A percentile compares a stretch with the other conserved stretches of the same genome.
phyloP scores from a whole-genome alignment of 768 basidiomycete species.

The Rhodotorula babjevae region DNA sequence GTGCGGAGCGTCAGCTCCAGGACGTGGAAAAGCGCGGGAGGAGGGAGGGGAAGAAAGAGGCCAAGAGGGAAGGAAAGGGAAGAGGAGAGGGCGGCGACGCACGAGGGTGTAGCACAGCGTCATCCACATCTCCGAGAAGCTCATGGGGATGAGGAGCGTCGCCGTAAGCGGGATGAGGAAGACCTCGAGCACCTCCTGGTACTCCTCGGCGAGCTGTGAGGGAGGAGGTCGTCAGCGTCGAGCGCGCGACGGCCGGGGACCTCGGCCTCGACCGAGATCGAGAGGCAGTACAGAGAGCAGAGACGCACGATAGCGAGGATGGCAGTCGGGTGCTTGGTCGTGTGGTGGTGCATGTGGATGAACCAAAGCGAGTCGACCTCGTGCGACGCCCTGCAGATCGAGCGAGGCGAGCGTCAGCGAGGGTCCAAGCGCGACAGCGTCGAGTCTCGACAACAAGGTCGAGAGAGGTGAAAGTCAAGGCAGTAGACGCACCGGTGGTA shows the following conservation, averaged over 20 bases:
- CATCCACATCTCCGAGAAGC: slow-evolving; percentile 21
- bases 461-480: no score
- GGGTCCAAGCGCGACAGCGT: no score
- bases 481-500: slow-evolving; percentile 20
- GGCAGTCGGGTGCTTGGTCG: slow-evolving; percentile 25
- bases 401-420: no score
- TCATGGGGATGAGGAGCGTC: slow-evolving; percentile 22
- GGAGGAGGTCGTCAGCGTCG: no score
- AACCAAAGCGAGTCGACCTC: slow-evolving; percentile 29
- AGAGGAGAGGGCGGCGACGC: background rate
- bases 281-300: background rate
- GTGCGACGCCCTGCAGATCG: background rate
- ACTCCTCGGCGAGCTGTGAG: slow-evolving; percentile 16
- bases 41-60: no score
- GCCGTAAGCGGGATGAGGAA: slow-evolving; percentile 20
- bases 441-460: no score
- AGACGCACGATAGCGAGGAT: slow-evolving; percentile 23
- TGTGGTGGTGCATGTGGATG: slow-evolving; percentile 20
- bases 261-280: background rate
- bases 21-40: no score
- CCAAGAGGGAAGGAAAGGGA: background rate
- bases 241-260: no score
- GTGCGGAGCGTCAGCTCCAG: no score
- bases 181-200: slow-evolving; percentile 27
- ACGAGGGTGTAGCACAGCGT: slow-evolving; percentile 29